Base-by-base conservation (phyloP, 164 flowering plant genomes). In the Tetracentron sinense region DNA sequence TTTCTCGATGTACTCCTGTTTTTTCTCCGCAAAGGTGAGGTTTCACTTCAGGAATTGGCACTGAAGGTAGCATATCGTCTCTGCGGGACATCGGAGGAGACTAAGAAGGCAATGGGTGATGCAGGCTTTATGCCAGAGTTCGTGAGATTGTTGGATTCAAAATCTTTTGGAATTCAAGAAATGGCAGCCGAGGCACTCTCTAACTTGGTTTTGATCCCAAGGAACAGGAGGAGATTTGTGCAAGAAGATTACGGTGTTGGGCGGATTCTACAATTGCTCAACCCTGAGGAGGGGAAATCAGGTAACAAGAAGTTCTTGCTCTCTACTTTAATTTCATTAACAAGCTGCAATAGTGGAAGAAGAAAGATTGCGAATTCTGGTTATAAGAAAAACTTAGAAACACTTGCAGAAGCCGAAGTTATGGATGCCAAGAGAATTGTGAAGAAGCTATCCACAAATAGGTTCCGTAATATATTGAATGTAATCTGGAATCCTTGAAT, bases 351-450 rank as follows among this genome's bases (percentile, higher is more conserved):
- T 60, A 75, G 82, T 56, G 94, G 82, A 21, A 77, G 96, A 56
- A 88, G 69, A 60, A 88, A 83, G 72, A 92, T 95, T 54, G 60
- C 71, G 2, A 74, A 60, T 68, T 92, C 97, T 22, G 88, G 84
- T 16, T 80, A 77, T 62, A 25, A 84, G 7, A 86, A 80, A 53
- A 82, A 83, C 77, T 70, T 95, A 15, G 91, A 92, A 56, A 85
- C 79, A 66, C 87, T 95, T 29, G 97, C 97, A 44, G 88, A 86
- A 48, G 80, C 75, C 4, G 92, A 83, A 19, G 82, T 78, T 71
- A 73, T 69, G 0, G 97, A 88, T 71, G 95, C 97, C 3, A 83
- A 82, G 61, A 83, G 64, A 70, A 85, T 90, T 50, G 78, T 86
- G 49, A 77, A 74, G 67, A 88, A 83, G 62, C 62, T 88, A 49